Percentiles rank a stretch among this genome's conserved stretches.
phyloP scores from a whole-genome alignment of 176 grass and related monocot species.

The Microstegium vimineum region DNA sequence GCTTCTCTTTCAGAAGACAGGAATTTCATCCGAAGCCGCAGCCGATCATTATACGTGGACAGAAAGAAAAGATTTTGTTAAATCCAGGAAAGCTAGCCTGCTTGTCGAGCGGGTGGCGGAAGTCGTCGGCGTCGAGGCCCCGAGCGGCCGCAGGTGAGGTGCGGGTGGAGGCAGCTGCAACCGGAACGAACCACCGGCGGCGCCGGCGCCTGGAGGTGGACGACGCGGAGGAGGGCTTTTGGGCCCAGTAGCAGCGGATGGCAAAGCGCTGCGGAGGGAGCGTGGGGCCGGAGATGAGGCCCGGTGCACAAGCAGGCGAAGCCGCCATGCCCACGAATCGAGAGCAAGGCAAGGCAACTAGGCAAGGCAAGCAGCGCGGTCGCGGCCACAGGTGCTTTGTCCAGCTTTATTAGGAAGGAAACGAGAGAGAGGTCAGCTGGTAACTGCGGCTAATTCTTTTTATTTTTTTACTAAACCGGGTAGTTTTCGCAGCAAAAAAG shows the following conservation, averaged over 20 bases:
- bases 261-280: background rate
- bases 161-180: conserved; percentile 14
- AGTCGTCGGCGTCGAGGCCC: conserved; percentile 80
- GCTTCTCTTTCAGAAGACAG: background rate
- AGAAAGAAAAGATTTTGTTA: background rate
- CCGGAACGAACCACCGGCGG: background rate
- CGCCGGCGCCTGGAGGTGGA: background rate
- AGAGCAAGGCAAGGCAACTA: background rate
- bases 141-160: conserved; percentile 16
- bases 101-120: conserved; percentile 94
- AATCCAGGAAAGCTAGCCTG: conserved; percentile 27
- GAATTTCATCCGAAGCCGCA: background rate
- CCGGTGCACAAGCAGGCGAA: conserved; percentile 19
- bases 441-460: background rate
- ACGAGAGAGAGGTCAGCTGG: background rate
- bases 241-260: conserved; percentile 1
- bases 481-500: background rate
- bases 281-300: background rate
- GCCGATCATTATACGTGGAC: background rate
- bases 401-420: too few relatives aligned
- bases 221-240: background rate
- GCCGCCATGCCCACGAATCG: conserved; percentile 21
- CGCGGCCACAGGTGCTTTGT: background rate
- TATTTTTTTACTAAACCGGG: background rate
- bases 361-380: background rate